Evolutionary conservation across 257 asterid species (phyloP).

Genomic region (Nicotiana otophora): DNA sequence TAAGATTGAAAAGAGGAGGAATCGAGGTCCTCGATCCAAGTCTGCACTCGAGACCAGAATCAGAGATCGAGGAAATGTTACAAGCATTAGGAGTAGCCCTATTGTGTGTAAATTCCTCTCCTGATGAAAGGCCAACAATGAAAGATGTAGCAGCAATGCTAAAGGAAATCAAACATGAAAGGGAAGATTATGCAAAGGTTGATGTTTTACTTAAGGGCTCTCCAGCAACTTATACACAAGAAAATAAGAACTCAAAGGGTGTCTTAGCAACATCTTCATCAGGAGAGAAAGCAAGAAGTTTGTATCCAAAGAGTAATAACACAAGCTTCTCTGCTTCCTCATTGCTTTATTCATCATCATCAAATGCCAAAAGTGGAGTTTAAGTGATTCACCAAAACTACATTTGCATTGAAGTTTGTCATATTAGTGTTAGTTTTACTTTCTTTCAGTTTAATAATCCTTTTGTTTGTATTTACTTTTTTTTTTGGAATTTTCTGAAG

Average conservation of each 20-base stretch:
- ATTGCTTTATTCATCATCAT: slow-evolving; percentile 31
- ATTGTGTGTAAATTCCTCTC: slow-evolving; percentile 34
- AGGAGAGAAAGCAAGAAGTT: slow-evolving; percentile 13
- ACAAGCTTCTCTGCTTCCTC: slow-evolving; percentile 42
- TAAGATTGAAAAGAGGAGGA: slow-evolving; percentile 23
- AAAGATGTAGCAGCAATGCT: slow-evolving; percentile 58
- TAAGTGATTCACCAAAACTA: not conserved
- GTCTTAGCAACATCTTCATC: slow-evolving; percentile 33
- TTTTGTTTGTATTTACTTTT: not conserved
- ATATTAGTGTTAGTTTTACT: not conserved
- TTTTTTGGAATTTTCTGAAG: not conserved
- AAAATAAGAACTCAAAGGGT: slow-evolving; percentile 2
- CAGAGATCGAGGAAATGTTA: slow-evolving; percentile 37
- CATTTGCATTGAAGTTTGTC: slow-evolving; percentile 6
- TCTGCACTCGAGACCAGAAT: slow-evolving; percentile 25
- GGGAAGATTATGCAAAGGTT: slow-evolving; percentile 37
- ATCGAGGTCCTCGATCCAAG: slow-evolving; percentile 31
- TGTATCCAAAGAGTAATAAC: slow-evolving; percentile 27
- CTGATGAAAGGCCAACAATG: slow-evolving; percentile 45
- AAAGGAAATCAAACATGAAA: slow-evolving; percentile 43
- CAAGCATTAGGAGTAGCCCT: slow-evolving; percentile 42
- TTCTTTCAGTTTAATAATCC: not conserved
- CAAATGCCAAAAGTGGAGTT: slow-evolving; percentile 22
- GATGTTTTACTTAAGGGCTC: slow-evolving; percentile 30
- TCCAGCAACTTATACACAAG: slow-evolving; percentile 11